phyloP scores from a whole-genome alignment of 2,329 filamentous ascomycete species.

The Lojkania enalia region DNA sequence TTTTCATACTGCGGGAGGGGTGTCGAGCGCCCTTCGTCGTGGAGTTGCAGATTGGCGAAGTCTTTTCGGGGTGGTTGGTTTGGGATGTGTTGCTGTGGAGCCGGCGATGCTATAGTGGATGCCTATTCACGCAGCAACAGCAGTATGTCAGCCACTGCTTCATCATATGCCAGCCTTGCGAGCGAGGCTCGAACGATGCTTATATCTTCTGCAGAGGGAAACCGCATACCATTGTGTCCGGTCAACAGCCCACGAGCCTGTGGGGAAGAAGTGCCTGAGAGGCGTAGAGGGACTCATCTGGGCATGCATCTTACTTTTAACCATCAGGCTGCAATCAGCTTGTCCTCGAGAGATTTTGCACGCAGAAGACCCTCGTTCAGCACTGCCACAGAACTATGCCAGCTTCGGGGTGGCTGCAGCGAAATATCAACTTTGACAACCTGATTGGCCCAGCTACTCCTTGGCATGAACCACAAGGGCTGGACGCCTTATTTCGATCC shows the following conservation, averaged over 20 bases:
- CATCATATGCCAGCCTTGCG: slow-evolving; percentile 11
- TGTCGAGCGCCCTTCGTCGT: slow-evolving; percentile 26
- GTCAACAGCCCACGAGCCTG: slow-evolving; percentile 8
- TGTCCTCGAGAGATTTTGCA: too few species aligned
- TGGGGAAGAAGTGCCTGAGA: slow-evolving; percentile 19
- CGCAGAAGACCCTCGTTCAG: too few species aligned
- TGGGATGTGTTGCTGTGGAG: slow-evolving; percentile 17
- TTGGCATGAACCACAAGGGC: too few species aligned
- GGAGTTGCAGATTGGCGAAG: slow-evolving; percentile 12
- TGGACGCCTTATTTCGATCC: too few species aligned
- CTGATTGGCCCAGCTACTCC: too few species aligned
- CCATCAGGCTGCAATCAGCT: slow-evolving; percentile 24
- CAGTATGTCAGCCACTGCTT: not conserved
- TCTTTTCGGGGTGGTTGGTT: slow-evolving; percentile 15
- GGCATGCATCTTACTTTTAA: slow-evolving; percentile 22
- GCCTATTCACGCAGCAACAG: slow-evolving; percentile 15
- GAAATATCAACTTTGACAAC: too few species aligned
- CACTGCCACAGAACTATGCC: too few species aligned
- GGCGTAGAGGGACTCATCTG: slow-evolving; percentile 10
- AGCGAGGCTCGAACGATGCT: too few species aligned
- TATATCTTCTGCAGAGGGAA: too few species aligned
- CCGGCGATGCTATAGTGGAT: slow-evolving; percentile 27
- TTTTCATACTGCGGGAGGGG: slow-evolving; percentile 34
- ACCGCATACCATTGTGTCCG: slow-evolving; percentile 28
- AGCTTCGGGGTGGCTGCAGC: too few species aligned